Conservation (phyloP, 257 asterid genomes). For the Fraxinus anomala region DNA sequence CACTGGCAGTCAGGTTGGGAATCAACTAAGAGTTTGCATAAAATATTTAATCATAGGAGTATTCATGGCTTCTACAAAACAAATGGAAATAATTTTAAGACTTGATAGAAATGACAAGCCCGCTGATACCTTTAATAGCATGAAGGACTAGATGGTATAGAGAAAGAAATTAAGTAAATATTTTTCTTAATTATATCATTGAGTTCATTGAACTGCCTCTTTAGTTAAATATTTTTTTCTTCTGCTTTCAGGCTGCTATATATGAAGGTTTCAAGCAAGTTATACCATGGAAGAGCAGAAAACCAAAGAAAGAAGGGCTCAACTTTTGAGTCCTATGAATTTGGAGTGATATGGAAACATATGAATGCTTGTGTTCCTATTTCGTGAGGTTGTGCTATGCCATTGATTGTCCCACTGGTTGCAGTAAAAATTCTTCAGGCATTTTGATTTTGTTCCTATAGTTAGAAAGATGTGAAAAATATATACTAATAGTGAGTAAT, state of each 20-base stretch:
- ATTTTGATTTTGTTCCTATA: neutral
- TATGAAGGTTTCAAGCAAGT: slow-evolving; percentile 16
- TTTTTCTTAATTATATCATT: neutral
- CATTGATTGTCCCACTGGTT: neutral
- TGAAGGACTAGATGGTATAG: neutral
- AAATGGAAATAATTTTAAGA: neutral
- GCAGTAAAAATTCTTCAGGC: neutral
- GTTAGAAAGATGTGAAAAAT: neutral
- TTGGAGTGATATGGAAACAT: neutral
- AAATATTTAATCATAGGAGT: neutral
- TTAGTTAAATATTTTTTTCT: neutral
- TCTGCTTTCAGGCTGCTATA: slow-evolving; percentile 7
- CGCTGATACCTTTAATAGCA: neutral
- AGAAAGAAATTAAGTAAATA: neutral
- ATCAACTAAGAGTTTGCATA: neutral
- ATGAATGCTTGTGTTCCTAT: neutral
- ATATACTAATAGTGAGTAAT: neutral
- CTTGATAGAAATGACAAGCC: neutral
- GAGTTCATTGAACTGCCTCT: neutral
- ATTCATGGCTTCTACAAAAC: neutral
- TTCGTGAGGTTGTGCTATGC: neutral
- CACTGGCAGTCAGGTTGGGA: neutral
- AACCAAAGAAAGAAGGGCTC: slow-evolving; percentile 8
- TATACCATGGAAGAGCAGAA: slow-evolving; percentile 12
- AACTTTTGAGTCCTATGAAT: neutral